Base-by-base conservation (phyloP, 2,329 filamentous ascomycete genomes). In the Colletotrichum euphorbiae region DNA sequence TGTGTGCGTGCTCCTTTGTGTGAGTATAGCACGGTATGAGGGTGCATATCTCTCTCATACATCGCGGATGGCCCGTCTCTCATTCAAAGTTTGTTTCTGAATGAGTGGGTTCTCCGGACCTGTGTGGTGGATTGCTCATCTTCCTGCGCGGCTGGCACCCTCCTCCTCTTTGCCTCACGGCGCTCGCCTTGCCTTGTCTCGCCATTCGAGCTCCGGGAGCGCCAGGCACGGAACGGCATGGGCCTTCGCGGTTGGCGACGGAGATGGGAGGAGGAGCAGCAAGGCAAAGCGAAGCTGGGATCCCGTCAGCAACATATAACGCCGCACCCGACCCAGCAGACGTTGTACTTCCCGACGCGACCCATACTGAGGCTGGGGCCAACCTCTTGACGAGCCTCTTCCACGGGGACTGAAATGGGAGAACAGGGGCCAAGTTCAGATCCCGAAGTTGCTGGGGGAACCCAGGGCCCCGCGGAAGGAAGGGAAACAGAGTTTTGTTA, bases 51-150 rank as follows among this genome's bases (percentile, higher is more conserved):
- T 50, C 48, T 48, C 40, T 55, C 40, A 17, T 40, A n/a, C 62
- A 38, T n/a, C n/a, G 43, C 51, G 43, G 59, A 64, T 13, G 36
- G 28, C 43, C 64, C 43, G 52, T 62, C 52, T 59, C 17, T 33
- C 31, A 38, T 42, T 68, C 66, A 60, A 42, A 60, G 62, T 69
- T 66, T 60, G 61, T 69, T 60, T 69, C 66, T 66, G 66, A 69
- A 55, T 38, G 56, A 59, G 46, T 45, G 60, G 65, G 46, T 50
- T 65, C 50, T 68, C 36, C 65, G 65, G 65, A 36, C 61, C 57
- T 24, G 55, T 6, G 36, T 17, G 36, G 61, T 51, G 54, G 48
- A 56, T 66, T 55, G 24, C n/a, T 38, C 61, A 63, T 21, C 54
- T 24, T 48, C 46, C 38, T 59, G 19, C 54, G n/a, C 38, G 40